phyloP scores from a whole-genome alignment of 2,329 filamentous ascomycete genomes.

The Penicillium hesseltinei region DNA sequence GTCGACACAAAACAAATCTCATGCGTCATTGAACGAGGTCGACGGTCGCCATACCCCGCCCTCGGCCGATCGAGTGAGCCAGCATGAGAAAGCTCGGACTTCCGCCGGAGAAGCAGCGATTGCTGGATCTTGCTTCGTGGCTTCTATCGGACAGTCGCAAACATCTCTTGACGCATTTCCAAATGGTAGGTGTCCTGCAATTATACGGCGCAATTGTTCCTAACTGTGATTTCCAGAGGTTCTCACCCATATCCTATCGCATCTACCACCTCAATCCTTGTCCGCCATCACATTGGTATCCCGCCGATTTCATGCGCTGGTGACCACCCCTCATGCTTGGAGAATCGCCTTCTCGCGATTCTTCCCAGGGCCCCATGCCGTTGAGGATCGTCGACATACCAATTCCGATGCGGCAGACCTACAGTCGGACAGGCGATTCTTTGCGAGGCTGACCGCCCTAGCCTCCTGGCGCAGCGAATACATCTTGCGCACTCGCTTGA shows the following conservation, averaged over 20 bases:
- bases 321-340: conserved; percentile 92
- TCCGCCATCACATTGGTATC: conserved; percentile 81
- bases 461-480: conserved; percentile 98
- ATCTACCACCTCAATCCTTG: conserved; percentile 82
- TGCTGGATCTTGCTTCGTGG: conserved; percentile 53
- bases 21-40: conserved; percentile 26
- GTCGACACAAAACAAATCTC: conserved; percentile 21
- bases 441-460: conserved; percentile 74
- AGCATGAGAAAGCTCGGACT: conserved; percentile 53
- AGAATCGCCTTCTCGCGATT: conserved; percentile 86
- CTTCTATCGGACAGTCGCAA: conserved; percentile 43
- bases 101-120: conserved; percentile 36
- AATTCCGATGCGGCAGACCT: conserved; percentile 56
- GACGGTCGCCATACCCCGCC: conserved; percentile 28
- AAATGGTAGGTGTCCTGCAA: conserved; percentile 63
- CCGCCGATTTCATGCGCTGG: conserved; percentile 77
- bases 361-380: conserved; percentile 72
- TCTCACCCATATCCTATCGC: conserved; percentile 84
- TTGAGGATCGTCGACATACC: conserved; percentile 45
- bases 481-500: conserved; percentile 76
- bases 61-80: conserved; percentile 51
- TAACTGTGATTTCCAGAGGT: conserved; percentile 63
- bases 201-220: conserved; percentile 1
- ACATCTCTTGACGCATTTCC: conserved; percentile 63
- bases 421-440: conserved; percentile 72